These are phyloP conservation scores for Testicularia cyperi DNA, from an alignment of 1,284 basidiomycete species.

Conservation along the genomic window DNA sequence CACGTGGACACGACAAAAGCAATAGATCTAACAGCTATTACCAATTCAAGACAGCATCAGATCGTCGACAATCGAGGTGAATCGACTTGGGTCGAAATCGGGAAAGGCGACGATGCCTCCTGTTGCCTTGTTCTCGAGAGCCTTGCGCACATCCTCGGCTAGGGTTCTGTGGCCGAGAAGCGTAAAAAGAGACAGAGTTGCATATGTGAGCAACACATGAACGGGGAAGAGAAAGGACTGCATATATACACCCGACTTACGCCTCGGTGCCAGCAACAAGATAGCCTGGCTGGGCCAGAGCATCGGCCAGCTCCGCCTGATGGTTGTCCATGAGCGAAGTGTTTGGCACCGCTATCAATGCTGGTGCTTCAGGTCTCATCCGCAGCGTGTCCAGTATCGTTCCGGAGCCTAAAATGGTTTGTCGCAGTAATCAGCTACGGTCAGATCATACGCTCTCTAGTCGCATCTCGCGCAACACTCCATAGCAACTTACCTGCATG, in stretches of 20 bases:
- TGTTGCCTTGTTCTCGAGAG: not conserved
- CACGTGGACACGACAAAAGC: too few species aligned
- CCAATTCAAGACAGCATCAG: slow-evolving; percentile 4
- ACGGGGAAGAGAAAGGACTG: too few species aligned
- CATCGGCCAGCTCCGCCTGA: slow-evolving; percentile 81
- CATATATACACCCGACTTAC: too few species aligned
- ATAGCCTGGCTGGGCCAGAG: slow-evolving; percentile 62
- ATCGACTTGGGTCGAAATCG: slow-evolving; percentile 33
- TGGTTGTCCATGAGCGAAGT: slow-evolving; percentile 86
- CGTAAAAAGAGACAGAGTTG: too few species aligned
- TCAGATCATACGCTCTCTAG: slow-evolving; percentile 57
- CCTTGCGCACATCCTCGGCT: slow-evolving; percentile 6
- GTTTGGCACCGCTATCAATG: slow-evolving; percentile 86
- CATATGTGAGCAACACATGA: too few species aligned
- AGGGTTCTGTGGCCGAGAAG: too few species aligned
- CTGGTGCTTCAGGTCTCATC: slow-evolving; percentile 63
- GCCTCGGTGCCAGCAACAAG: slow-evolving; percentile 17
- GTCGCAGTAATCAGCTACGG: not conserved
- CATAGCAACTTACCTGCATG: slow-evolving; percentile 77
- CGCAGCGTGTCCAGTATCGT: slow-evolving; percentile 88
- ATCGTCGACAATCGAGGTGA: slow-evolving; percentile 18
- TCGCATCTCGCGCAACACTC: too few species aligned
- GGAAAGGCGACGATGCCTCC: slow-evolving; percentile 7
- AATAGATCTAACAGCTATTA: too few species aligned
- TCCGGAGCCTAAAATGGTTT: slow-evolving; percentile 87